Conservation (phyloP, 495 filamentous ascomycete genomes). For the Parmelia sp. region DNA sequence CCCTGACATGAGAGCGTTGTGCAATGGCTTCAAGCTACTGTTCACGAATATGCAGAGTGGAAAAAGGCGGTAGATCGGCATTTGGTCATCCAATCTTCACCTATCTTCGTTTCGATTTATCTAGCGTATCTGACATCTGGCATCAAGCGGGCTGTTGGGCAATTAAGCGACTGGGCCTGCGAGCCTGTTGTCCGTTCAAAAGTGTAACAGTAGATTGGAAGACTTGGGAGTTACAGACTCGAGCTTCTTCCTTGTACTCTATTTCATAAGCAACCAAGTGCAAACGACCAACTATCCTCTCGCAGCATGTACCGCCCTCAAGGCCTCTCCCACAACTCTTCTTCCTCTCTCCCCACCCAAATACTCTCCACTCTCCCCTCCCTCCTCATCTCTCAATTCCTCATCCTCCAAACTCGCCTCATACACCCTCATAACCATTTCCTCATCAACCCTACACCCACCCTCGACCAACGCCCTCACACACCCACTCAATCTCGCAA, state of each 20-base stretch:
- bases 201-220: slow-evolving; percentile 8
- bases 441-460: slow-evolving; percentile 84
- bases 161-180: not conserved
- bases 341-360: slow-evolving; percentile 66
- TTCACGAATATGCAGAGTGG: slow-evolving; percentile 50
- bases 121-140: not conserved
- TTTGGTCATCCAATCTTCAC: not conserved
- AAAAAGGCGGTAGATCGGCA: slow-evolving; percentile 30
- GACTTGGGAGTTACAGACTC: not conserved
- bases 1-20: slow-evolving; percentile 87
- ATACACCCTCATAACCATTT: slow-evolving; percentile 78
- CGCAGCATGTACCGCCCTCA: slow-evolving; percentile 27
- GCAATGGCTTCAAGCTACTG: slow-evolving; percentile 76
- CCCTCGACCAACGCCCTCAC: slow-evolving; percentile 73
- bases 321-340: slow-evolving; percentile 56
- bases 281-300: not conserved
- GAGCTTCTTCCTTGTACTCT: not conserved
- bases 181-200: not conserved
- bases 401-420: slow-evolving; percentile 69
- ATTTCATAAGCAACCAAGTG: not conserved
- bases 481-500: slow-evolving; percentile 71
- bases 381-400: slow-evolving; percentile 45
- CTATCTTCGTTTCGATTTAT: not conserved
- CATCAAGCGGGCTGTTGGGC: slow-evolving; percentile 1
- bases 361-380: slow-evolving; percentile 49